These are phyloP conservation scores for Artomyces pyxidatus DNA, from an alignment of 768 basidiomycete species.

Conservation along the genomic window DNA sequence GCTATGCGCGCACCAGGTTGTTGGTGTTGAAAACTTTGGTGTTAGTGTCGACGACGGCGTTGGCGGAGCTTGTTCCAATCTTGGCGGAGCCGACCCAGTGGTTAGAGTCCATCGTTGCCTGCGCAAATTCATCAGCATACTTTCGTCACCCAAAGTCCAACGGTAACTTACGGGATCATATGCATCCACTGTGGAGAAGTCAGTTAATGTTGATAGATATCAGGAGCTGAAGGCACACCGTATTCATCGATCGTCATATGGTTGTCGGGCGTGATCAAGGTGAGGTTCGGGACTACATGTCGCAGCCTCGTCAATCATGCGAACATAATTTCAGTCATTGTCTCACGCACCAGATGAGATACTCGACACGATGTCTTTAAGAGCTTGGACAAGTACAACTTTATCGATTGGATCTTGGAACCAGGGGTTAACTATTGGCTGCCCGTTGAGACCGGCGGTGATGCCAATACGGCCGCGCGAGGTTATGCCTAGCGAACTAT, in stretches of 20 bases:
- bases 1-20: constrained; percentile 23
- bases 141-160: not conserved
- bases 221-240: constrained; percentile 24
- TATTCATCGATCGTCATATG: constrained; percentile 46
- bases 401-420: constrained; percentile 52
- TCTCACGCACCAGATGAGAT: constrained; percentile 34
- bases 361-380: constrained; percentile 39
- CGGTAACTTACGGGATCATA: constrained; percentile 20
- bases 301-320: not conserved
- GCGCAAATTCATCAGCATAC: constrained; percentile 25
- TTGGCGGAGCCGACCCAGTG: constrained; percentile 55
- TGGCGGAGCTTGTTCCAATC: constrained; percentile 31
- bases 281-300: constrained; percentile 37
- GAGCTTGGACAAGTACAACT: constrained; percentile 37
- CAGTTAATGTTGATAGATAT: not conserved
- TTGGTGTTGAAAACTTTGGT: constrained; percentile 41
- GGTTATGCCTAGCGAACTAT: constrained; percentile 47
- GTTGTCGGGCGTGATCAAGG: constrained; percentile 53
- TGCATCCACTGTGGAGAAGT: constrained; percentile 17
- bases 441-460: constrained; percentile 39
- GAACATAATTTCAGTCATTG: too few relatives aligned
- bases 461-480: constrained; percentile 59
- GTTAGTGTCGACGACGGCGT: constrained; percentile 48
- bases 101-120: constrained; percentile 43
- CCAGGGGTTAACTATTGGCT: constrained; percentile 47